Conservation (phyloP, 176 grass and related monocot genomes). For the Oryza australiensis region DNA sequence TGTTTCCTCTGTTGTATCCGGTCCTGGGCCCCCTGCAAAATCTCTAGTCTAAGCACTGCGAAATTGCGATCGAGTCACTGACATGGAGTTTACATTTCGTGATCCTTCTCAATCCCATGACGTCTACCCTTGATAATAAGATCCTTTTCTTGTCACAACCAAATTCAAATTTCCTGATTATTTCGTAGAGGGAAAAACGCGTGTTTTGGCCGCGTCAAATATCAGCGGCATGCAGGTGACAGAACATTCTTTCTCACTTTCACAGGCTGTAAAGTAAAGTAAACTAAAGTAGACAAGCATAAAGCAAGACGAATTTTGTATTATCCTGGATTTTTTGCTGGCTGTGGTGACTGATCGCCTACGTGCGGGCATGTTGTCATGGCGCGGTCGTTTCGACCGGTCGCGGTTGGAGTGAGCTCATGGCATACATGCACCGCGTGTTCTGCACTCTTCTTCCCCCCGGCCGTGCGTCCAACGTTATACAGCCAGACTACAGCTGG, state of each 20-base stretch:
- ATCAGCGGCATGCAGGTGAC: background rate
- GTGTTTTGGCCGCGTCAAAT: constrained; percentile 32
- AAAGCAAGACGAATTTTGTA: background rate
- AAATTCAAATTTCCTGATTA: background rate
- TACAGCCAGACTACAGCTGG: background rate
- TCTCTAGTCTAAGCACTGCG: background rate
- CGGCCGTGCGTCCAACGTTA: background rate
- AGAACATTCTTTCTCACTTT: constrained; percentile 12
- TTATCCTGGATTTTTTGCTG: background rate
- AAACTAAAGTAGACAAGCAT: background rate
- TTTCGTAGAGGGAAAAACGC: background rate
- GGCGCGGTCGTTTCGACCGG: background rate
- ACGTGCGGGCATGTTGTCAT: constrained; percentile 27
- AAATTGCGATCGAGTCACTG: too few relatives aligned
- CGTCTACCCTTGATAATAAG: background rate
- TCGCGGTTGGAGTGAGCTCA: background rate
- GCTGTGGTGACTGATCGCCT: background rate
- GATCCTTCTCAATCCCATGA: background rate
- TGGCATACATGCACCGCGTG: background rate
- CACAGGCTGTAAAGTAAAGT: constrained; percentile 28
- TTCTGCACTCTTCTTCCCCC: background rate
- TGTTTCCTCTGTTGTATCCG: constrained; percentile 5
- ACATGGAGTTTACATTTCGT: background rate
- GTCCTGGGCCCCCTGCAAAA: background rate
- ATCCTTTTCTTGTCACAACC: background rate